Evolutionary conservation across 805 yeast species (phyloP), one percentile per base, ranked within the genome.

Genomic region (Starmerella powellii): DNA sequence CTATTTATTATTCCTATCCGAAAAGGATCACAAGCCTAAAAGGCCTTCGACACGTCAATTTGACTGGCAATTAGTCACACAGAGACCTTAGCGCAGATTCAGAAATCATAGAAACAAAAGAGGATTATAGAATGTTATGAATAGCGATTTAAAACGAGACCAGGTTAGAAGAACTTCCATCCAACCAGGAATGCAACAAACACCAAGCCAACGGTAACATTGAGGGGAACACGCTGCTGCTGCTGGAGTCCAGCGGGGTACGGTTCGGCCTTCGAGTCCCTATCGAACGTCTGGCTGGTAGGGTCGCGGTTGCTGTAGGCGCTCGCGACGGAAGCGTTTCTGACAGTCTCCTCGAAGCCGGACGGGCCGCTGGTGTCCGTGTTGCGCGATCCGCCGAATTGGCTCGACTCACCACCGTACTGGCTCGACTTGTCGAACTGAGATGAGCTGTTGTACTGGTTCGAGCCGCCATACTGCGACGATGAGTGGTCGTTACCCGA

Each of bases 91-190:
- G n/a, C n/a, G n/a, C n/a, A n/a, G n/a, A n/a, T n/a, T n/a, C n/a
- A n/a, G n/a, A n/a, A n/a, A n/a, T n/a, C n/a, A n/a, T n/a, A n/a
- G n/a, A n/a, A n/a, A n/a, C n/a, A 16, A 16, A 33, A 20, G 37
- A 23, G 6, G 16, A 23, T 21, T 21, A 19, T 17, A 27, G 18
- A 33, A 19, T 19, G 4, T 6, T 24, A 18, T 17, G 15, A 5
- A 30, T 23, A 17, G 16, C 16, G 27, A 4, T 30, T 6, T 6
- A 37, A 15, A 6, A 40, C 6, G 21, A 32, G n/a, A 13, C 30
- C 32, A 34, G 34, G 29, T 63, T 66, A 78, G 55, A 76, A 76
- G 53, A 79, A 72, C 60, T 77, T 67, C 84, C 86, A 80, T 40
- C 86, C 88, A 48, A 80, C 63, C 36, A 73, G 56, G 54, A 75